Evolutionary conservation across 768 basidiomycete genomes (phyloP).

Genomic region (Leccinum pellstonianum): DNA sequence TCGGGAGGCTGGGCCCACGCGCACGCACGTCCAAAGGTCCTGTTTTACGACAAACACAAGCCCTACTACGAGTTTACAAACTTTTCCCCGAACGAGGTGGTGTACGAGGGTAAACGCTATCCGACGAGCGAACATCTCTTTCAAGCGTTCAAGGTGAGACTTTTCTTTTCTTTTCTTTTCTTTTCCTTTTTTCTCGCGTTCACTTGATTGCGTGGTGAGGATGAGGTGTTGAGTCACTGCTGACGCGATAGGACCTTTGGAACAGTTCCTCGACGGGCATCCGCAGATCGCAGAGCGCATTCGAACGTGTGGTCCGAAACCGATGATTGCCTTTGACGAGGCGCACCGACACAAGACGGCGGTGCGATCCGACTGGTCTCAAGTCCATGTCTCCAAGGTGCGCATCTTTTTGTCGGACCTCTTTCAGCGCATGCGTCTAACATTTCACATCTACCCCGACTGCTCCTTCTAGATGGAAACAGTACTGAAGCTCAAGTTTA

Average conservation of each 20-base stretch:
- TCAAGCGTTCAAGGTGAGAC: slow-evolving; percentile 67
- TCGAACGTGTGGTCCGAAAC: slow-evolving; percentile 57
- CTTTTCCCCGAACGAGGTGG: slow-evolving; percentile 67
- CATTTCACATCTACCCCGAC: not conserved
- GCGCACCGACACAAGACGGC: slow-evolving; percentile 65
- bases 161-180: not conserved
- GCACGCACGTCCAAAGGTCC: slow-evolving; percentile 34
- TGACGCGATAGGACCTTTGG: slow-evolving; percentile 3
- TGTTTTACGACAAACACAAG: slow-evolving; percentile 64
- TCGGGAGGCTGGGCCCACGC: slow-evolving; percentile 26
- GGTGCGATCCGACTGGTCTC: slow-evolving; percentile 62
- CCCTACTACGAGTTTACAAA: slow-evolving; percentile 74
- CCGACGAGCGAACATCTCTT: slow-evolving; percentile 79
- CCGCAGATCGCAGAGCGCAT: slow-evolving; percentile 70
- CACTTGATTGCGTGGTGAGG: not conserved
- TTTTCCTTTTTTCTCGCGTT: not conserved
- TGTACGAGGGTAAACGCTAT: slow-evolving; percentile 61
- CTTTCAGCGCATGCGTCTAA: not conserved
- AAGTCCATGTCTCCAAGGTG: slow-evolving; percentile 65
- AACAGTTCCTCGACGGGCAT: slow-evolving; percentile 57
- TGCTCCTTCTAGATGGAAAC: slow-evolving; percentile 55
- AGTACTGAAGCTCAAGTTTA: slow-evolving; percentile 63
- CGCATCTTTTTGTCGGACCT: not conserved
- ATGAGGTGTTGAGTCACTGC: not conserved
- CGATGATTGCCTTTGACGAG: slow-evolving; percentile 63